These are phyloP conservation scores for Neotropicomus parvogracilis DNA, from an alignment of 1,284 basidiomycete genomes.

Conservation along the genomic window DNA sequence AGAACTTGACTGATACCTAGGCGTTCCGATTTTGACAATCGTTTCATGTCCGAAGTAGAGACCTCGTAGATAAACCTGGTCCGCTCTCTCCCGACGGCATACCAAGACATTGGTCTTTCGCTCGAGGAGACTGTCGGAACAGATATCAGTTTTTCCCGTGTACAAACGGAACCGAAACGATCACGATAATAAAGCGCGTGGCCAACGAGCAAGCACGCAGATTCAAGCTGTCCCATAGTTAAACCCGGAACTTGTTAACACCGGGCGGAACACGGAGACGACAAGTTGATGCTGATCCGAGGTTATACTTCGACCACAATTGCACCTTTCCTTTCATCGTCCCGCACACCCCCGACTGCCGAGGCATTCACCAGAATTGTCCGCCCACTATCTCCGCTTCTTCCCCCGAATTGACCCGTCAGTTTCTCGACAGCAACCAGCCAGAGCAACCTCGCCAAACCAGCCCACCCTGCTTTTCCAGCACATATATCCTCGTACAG, in stretches of 20 bases:
- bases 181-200: neutral
- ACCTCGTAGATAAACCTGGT: too few species aligned
- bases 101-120: too few species aligned
- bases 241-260: neutral
- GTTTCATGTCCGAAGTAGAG: too few species aligned
- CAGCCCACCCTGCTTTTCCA: conserved; percentile 21
- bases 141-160: neutral
- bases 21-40: too few species aligned
- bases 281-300: neutral
- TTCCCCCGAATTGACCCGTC: conserved; percentile 2
- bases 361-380: conserved; percentile 35
- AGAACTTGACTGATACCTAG: too few species aligned
- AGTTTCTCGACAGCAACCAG: conserved; percentile 5
- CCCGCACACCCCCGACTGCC: conserved; percentile 22
- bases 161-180: neutral
- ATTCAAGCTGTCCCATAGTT: neutral
- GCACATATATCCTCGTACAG: conserved; percentile 34
- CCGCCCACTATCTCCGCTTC: neutral
- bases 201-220: too few species aligned
- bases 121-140: too few species aligned
- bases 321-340: conserved; percentile 19
- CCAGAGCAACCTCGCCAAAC: conserved; percentile 16
- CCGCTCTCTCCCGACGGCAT: too few species aligned
- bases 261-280: neutral
- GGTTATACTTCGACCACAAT: conserved; percentile 9